phyloP scores from a whole-genome alignment of 1,284 basidiomycete genomes.

The Macrocybe sp. region DNA sequence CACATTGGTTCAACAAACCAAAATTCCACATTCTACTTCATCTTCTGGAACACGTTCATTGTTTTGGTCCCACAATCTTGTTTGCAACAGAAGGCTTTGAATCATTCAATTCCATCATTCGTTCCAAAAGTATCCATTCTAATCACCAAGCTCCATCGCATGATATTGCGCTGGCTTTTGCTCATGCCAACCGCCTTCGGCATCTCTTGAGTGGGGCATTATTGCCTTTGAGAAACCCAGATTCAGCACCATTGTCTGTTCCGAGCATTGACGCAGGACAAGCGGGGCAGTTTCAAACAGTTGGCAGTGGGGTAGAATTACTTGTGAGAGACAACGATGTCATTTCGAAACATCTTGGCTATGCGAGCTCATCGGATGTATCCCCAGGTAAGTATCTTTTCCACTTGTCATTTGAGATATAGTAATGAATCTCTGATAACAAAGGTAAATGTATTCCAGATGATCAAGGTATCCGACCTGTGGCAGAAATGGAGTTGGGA shows the following conservation, averaged over 20 bases:
- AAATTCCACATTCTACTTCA: constrained; percentile 34
- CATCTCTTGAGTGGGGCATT: no score
- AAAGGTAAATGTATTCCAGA: no score
- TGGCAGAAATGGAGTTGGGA: no score
- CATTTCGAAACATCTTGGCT: not conserved
- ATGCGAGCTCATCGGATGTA: not conserved
- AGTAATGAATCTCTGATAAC: no score
- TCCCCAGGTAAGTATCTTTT: not conserved
- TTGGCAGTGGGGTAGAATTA: not conserved
- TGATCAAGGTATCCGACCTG: no score
- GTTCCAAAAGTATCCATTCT: constrained; percentile 25
- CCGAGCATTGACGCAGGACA: not conserved
- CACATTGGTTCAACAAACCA: constrained; percentile 25
- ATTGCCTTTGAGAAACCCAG: not conserved
- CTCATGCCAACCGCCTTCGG: constrained; percentile 3
- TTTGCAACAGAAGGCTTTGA: constrained; percentile 32
- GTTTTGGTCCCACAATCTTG: constrained; percentile 28
- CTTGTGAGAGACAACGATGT: not conserved
- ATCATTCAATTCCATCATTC: constrained; percentile 33
- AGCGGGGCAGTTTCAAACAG: not conserved
- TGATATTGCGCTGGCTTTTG: constrained; percentile 29
- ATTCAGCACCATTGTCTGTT: not conserved
- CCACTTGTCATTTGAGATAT: no score
- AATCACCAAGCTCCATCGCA: constrained; percentile 33
- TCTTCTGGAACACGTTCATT: constrained; percentile 21